phyloP scores from a whole-genome alignment of 352 stramenopile species.

The Elongisporangium prolatum region DNA sequence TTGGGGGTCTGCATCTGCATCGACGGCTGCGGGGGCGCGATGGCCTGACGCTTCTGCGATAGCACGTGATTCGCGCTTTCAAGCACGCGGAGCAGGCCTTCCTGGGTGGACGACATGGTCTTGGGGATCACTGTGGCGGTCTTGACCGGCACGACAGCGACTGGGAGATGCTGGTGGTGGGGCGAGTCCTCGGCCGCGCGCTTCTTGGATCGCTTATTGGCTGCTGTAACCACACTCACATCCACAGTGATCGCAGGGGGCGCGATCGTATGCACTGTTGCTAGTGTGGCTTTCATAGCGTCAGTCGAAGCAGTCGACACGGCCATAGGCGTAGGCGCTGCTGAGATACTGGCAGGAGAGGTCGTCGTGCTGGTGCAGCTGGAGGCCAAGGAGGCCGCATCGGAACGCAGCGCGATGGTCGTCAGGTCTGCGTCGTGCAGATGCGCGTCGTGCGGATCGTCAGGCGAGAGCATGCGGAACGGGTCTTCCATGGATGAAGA shows the following conservation, averaged over 20 bases:
- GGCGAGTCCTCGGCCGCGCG: constrained; percentile 32
- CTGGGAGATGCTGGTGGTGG: constrained; percentile 1
- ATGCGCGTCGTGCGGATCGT: constrained; percentile 22
- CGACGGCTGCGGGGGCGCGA: constrained; percentile 4
- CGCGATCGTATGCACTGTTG: background rate
- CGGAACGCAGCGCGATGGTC: constrained; percentile 26
- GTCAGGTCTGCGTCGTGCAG: constrained; percentile 7
- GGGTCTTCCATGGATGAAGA: constrained; percentile 43
- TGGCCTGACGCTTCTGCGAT: constrained; percentile 50
- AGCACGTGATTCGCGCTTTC: constrained; percentile 72
- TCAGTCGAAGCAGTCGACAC: background rate
- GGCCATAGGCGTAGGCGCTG: constrained; percentile 8
- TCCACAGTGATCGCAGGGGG: background rate
- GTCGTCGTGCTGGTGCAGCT: constrained; percentile 9
- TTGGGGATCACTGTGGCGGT: constrained; percentile 20
- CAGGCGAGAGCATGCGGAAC: constrained; percentile 51
- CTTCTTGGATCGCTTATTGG: constrained; percentile 53
- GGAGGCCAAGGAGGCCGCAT: constrained; percentile 16
- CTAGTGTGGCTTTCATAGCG: constrained; percentile 1
- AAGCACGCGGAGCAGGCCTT: constrained; percentile 60
- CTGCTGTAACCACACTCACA: constrained; percentile 7
- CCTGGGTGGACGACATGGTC: constrained; percentile 47
- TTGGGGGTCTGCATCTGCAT: constrained; percentile 34
- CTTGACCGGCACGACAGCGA: background rate
- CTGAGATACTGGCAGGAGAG: background rate